Conservation (phyloP, 495 filamentous ascomycete species). For the Penicillium parvum region DNA sequence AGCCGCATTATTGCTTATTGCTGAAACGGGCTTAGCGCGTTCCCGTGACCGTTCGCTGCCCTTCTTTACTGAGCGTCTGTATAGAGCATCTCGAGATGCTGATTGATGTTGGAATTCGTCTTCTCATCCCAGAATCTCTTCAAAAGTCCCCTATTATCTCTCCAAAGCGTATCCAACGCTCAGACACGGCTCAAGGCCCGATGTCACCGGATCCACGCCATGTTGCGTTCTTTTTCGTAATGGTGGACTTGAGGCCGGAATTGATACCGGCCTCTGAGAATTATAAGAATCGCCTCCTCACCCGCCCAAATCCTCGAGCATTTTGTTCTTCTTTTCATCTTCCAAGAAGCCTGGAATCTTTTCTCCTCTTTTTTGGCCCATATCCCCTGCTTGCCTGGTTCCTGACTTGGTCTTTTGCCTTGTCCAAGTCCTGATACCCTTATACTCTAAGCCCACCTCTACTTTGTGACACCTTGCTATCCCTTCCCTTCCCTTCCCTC, state of each 20-base stretch:
- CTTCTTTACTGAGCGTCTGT: conserved; percentile 27
- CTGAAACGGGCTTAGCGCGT: conserved; percentile 31
- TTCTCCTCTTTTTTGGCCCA: conserved; percentile 9
- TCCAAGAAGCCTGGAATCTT: conserved; percentile 4
- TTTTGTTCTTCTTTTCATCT: conserved; percentile 17
- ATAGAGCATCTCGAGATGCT: conserved; percentile 25
- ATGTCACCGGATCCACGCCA: conserved; percentile 23
- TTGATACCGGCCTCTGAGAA: conserved; percentile 55
- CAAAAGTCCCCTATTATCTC: background rate
- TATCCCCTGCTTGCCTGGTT: conserved; percentile 17
- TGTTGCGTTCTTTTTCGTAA: conserved; percentile 34
- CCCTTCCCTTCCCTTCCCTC: background rate
- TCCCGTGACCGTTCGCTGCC: conserved; percentile 29
- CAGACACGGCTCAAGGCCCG: conserved; percentile 1
- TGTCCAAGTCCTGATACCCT: conserved; percentile 26
- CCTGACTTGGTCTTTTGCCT: conserved; percentile 34
- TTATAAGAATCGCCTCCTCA: conserved; percentile 47
- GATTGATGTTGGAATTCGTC: conserved; percentile 5
- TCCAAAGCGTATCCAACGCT: background rate
- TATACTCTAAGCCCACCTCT: conserved; percentile 33
- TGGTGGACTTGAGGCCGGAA: conserved; percentile 18
- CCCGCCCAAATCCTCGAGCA: conserved; percentile 23
- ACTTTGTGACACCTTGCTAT: conserved; percentile 3
- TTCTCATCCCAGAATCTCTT: background rate
- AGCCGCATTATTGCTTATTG: background rate